These are phyloP conservation scores for Pythium aristosporum DNA, from an alignment of 352 stramenopile genomes.

Conservation along the genomic window DNA sequence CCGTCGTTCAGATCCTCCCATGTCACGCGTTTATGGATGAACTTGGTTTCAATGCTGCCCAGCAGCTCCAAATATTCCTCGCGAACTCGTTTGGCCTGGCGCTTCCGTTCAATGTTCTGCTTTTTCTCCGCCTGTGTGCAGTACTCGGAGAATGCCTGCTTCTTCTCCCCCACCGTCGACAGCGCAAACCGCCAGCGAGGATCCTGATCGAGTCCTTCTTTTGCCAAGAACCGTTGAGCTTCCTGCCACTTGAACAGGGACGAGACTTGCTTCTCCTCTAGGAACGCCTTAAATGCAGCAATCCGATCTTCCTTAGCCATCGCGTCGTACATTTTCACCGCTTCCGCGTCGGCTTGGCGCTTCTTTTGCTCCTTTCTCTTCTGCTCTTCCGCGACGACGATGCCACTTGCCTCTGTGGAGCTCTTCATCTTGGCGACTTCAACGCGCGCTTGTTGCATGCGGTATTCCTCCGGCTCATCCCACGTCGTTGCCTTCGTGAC, in stretches of 20 bases:
- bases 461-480: constrained; percentile 76
- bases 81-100: constrained; percentile 64
- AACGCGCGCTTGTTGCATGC: constrained; percentile 69
- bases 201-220: constrained; percentile 56
- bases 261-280: constrained; percentile 67
- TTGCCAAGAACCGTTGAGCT: constrained; percentile 54
- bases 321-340: constrained; percentile 39
- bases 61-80: constrained; percentile 82
- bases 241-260: constrained; percentile 78
- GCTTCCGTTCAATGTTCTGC: constrained; percentile 62
- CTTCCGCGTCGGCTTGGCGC: constrained; percentile 43
- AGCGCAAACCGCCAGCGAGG: constrained; percentile 69
- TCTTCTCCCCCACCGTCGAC: constrained; percentile 72
- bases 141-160: constrained; percentile 83
- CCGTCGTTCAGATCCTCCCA: constrained; percentile 57
- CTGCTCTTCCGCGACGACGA: constrained; percentile 26
- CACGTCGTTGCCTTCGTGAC: constrained; percentile 74
- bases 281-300: constrained; percentile 65
- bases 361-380: constrained; percentile 43
- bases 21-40: constrained; percentile 21
- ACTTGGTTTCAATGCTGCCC: constrained; percentile 39
- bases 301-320: constrained; percentile 58
- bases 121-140: constrained; percentile 72
- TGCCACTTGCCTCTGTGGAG: constrained; percentile 21
- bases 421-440: constrained; percentile 70